Conservation (phyloP, 2,329 filamentous ascomycete species). For the Sporothrix curviconia region DNA sequence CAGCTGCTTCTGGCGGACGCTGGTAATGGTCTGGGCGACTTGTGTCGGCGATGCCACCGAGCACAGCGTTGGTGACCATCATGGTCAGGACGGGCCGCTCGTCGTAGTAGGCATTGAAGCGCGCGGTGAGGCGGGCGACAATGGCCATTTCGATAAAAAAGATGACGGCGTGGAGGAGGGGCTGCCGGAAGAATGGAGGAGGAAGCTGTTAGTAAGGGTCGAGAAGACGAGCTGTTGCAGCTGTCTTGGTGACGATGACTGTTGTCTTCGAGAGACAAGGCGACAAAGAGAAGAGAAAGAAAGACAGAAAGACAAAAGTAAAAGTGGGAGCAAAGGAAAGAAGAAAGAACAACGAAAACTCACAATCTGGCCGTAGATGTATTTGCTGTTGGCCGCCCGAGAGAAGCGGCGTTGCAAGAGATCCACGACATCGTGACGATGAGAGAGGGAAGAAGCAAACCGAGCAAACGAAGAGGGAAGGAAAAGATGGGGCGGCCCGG, state of each 20-base stretch:
- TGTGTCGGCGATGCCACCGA: conserved; percentile 93
- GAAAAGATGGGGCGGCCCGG: too few species aligned
- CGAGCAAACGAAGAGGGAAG: too few species aligned
- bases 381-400: conserved; percentile 63
- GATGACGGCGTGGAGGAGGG: conserved; percentile 76
- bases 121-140: conserved; percentile 70
- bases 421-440: conserved; percentile 59
- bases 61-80: conserved; percentile 96
- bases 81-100: conserved; percentile 91
- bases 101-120: conserved; percentile 92
- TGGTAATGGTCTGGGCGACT: conserved; percentile 88
- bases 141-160: conserved; percentile 85
- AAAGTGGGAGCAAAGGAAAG: background rate
- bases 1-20: conserved; percentile 62
- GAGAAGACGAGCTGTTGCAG: background rate
- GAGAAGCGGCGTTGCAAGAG: conserved; percentile 53
- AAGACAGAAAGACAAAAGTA: background rate
- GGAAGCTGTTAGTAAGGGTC: background rate
- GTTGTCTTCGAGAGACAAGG: background rate
- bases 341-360: conserved; percentile 30
- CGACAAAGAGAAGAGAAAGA: background rate
- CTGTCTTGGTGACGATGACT: background rate
- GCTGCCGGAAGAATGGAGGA: conserved; percentile 50
- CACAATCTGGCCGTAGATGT: conserved; percentile 68
- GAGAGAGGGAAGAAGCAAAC: too few species aligned